Percentiles rank a stretch among this genome's conserved stretches.
Evolutionary conservation across 352 stramenopile genomes (phyloP).

Genomic region (Pythium sp.): DNA sequence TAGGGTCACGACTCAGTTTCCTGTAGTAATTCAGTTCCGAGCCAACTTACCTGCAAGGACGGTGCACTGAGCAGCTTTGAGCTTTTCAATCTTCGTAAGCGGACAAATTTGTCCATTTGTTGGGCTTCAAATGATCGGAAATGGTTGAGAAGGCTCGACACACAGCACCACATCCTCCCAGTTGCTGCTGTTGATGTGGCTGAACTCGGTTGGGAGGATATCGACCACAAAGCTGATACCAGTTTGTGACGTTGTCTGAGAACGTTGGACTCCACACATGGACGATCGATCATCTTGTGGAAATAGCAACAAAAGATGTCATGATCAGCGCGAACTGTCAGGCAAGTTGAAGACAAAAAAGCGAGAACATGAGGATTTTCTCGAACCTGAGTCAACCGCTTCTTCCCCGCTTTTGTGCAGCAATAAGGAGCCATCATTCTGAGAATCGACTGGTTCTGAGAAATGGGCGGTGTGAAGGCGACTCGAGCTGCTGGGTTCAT

Average conservation of each 20-base stretch:
- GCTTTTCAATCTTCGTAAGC: not conserved
- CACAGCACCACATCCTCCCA: not conserved
- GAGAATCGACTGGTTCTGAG: not conserved
- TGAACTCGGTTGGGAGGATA: not conserved
- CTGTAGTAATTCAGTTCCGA: not conserved
- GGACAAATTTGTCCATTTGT: not conserved
- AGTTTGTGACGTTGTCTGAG: conserved; percentile 21
- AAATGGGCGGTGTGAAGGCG: not conserved
- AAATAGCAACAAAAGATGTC: not conserved
- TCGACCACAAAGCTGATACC: conserved; percentile 20
- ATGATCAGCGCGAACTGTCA: not conserved
- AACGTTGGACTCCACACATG: conserved; percentile 16
- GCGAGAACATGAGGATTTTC: not conserved
- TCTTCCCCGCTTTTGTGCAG: conserved; percentile 3
- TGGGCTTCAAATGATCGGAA: conserved; percentile 2
- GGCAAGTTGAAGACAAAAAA: not conserved
- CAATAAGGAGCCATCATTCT: not conserved
- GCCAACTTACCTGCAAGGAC: not conserved
- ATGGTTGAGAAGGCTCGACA: conserved; percentile 3
- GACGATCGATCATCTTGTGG: conserved; percentile 26
- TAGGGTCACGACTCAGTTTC: not conserved
- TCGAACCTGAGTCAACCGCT: conserved; percentile 4
- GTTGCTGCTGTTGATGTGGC: not conserved
- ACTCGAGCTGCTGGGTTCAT: conserved; percentile 9
- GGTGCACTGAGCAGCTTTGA: not conserved